Conservation (phyloP, 139 green algal species). For the Picochlorum sp. region DNA sequence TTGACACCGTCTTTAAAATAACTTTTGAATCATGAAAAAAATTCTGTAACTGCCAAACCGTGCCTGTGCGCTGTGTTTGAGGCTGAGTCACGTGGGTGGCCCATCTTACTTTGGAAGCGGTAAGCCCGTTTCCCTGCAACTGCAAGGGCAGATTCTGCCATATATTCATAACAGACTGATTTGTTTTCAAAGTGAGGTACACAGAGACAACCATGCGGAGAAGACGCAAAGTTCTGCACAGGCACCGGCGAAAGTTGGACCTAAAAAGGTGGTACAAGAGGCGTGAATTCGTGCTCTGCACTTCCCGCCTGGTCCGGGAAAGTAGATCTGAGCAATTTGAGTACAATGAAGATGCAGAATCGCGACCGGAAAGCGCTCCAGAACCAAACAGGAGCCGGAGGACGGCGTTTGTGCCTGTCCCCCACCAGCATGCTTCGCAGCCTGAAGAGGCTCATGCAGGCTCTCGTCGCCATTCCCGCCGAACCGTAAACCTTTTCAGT, state of each 20-base stretch:
- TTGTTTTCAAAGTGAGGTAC: constrained; percentile 3
- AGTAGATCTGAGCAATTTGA: not conserved
- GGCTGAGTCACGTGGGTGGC: not conserved
- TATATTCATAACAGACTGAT: not conserved
- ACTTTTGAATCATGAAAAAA: not conserved
- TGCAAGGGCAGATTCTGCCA: constrained; percentile 3
- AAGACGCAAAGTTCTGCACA: constrained; percentile 4
- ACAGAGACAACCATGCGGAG: constrained; percentile 1
- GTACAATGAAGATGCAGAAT: not conserved
- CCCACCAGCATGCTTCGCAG: not conserved
- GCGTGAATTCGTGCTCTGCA: constrained; percentile 4
- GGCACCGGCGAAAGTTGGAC: constrained; percentile 4
- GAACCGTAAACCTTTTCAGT: constrained; percentile 1
- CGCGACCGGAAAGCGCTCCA: constrained; percentile 1
- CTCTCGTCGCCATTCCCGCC: constrained; percentile 1
- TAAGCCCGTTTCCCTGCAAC: constrained; percentile 3
- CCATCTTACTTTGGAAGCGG: constrained; percentile 4
- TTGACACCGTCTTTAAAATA: too few relatives aligned
- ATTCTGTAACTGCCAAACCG: not conserved
- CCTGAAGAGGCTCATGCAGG: constrained; percentile 1
- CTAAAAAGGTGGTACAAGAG: constrained; percentile 2
- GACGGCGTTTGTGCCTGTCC: constrained; percentile 3
- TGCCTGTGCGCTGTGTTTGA: constrained; percentile 1
- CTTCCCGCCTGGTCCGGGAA: constrained; percentile 1
- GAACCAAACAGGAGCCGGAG: not conserved